These are phyloP conservation scores for Cenchrus purpureus DNA, from an alignment of 176 grass and related monocot genomes.

Conservation along the genomic window DNA sequence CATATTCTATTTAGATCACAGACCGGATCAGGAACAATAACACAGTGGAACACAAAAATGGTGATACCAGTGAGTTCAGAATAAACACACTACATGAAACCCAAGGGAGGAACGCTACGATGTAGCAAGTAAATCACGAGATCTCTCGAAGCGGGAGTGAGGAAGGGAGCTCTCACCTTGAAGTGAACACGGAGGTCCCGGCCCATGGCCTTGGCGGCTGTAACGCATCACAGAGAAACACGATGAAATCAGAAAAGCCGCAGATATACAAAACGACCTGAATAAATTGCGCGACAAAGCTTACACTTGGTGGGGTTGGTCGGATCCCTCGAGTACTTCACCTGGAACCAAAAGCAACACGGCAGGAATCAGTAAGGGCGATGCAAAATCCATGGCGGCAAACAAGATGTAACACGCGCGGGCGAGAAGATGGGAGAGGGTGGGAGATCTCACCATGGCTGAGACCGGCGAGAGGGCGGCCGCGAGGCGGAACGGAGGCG, in stretches of 20 bases:
- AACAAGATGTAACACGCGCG: not conserved
- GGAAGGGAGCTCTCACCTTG: constrained; percentile 54
- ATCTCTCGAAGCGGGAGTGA: not conserved
- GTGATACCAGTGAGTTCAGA: not conserved
- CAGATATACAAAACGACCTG: constrained; percentile 2
- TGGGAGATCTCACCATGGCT: constrained; percentile 52
- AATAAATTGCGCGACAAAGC: not conserved
- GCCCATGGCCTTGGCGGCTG: constrained; percentile 90
- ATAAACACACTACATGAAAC: not conserved
- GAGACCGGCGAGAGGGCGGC: not conserved
- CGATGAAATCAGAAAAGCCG: constrained; percentile 30
- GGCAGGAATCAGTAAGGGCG: constrained; percentile 17
- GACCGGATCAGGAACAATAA: not conserved
- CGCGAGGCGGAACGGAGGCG: not conserved
- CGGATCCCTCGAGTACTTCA: constrained; percentile 83
- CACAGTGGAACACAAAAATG: not conserved
- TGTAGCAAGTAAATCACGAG: not conserved
- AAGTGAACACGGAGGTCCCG: constrained; percentile 93
- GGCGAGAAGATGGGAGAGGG: not conserved
- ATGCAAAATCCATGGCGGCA: not conserved
- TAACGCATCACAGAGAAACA: constrained; percentile 28
- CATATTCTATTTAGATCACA: not conserved
- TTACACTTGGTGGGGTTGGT: constrained; percentile 81
- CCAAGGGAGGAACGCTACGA: not conserved
- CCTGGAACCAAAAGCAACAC: constrained; percentile 45